phyloP scores from a whole-genome alignment of 495 filamentous ascomycete species.

The Tetracladium setigerum region DNA sequence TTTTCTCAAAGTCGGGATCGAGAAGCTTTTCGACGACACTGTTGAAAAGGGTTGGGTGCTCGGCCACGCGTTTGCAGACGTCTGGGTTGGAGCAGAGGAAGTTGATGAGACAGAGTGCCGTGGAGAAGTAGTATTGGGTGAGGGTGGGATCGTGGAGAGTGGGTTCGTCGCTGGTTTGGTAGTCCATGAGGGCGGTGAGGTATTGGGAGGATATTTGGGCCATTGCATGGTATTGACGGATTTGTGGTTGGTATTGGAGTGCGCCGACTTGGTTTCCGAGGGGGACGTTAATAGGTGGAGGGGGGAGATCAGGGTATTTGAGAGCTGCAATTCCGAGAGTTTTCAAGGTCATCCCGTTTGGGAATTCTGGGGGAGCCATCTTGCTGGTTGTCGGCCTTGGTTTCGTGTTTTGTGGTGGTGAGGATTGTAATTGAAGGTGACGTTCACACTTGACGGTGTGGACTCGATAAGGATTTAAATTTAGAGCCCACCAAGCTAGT shows the following conservation, averaged over 20 bases:
- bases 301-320: slow-evolving; percentile 12
- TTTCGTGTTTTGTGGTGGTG: no score
- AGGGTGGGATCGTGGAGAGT: slow-evolving; percentile 8
- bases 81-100: slow-evolving; percentile 10
- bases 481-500: no score
- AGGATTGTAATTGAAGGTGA: no score
- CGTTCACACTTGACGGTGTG: no score
- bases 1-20: slow-evolving; percentile 1
- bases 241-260: slow-evolving; percentile 3
- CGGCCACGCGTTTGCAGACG: slow-evolving; percentile 7
- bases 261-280: slow-evolving; percentile 9
- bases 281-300: slow-evolving; percentile 11
- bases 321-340: slow-evolving; percentile 13
- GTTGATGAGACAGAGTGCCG: slow-evolving; percentile 13
- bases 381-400: background rate
- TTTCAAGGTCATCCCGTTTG: slow-evolving; percentile 16
- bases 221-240: slow-evolving; percentile 3
- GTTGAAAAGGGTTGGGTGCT: slow-evolving; percentile 10
- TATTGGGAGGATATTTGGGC: slow-evolving; percentile 17
- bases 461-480: no score
- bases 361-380: slow-evolving; percentile 17
- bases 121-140: slow-evolving; percentile 17
- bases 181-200: slow-evolving; percentile 11
- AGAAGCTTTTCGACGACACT: slow-evolving; percentile 13
- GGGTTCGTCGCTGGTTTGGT: slow-evolving; percentile 16